These are phyloP conservation scores for Chaetomium tenue DNA, from an alignment of 495 filamentous ascomycete species.

Conservation along the genomic window DNA sequence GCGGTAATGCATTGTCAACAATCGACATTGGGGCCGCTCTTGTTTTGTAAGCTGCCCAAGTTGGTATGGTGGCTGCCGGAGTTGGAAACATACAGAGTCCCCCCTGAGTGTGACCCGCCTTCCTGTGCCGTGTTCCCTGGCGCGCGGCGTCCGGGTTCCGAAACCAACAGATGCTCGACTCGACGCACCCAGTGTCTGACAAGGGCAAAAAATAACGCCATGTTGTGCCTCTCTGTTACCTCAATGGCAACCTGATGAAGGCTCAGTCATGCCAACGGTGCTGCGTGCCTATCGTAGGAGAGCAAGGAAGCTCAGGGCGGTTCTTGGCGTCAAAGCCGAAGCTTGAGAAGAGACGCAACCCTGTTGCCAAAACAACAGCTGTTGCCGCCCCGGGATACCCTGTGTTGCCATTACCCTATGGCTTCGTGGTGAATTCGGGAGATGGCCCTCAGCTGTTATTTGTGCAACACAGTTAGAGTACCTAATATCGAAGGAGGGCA, in stretches of 20 bases:
- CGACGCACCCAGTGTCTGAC: constrained; percentile 21
- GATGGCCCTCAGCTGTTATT: background rate
- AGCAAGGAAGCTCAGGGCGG: background rate
- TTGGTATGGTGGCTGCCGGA: constrained; percentile 8
- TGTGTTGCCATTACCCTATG: background rate
- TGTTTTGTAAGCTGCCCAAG: constrained; percentile 4
- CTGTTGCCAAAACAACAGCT: constrained; percentile 4
- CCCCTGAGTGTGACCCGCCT: constrained; percentile 1
- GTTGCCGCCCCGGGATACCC: background rate
- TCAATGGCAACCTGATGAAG: background rate
- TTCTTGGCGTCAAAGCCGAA: constrained; percentile 14
- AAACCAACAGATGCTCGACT: constrained; percentile 23
- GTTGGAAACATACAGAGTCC: constrained; percentile 4
- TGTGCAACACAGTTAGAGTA: background rate
- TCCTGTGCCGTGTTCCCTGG: constrained; percentile 21
- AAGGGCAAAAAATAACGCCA: constrained; percentile 9
- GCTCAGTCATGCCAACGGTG: background rate
- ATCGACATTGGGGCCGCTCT: background rate
- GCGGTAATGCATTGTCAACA: background rate
- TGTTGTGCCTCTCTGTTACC: background rate
- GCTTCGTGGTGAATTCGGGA: background rate
- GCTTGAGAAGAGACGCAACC: constrained; percentile 7
- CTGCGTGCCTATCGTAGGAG: background rate
- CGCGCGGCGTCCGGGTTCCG: constrained; percentile 19
- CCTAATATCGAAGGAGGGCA: too few relatives aligned